Base-by-base conservation (phyloP, 2,329 filamentous ascomycete species). In the Teratosphaeria epicoccoides region DNA sequence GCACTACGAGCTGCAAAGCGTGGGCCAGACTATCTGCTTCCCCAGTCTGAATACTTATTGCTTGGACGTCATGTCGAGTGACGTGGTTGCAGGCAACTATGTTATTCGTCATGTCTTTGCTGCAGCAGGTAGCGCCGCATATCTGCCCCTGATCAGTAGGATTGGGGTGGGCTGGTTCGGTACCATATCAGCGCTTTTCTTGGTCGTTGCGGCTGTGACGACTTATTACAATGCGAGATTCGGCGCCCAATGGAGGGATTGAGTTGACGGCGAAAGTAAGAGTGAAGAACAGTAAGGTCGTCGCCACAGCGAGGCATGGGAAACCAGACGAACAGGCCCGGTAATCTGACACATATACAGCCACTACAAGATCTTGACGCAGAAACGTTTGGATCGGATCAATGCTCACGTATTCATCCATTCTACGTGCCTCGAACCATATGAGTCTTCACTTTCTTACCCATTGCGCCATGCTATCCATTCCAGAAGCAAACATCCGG, bases 161-260 rank as follows among this genome's bases (percentile, higher is more conserved):
- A 84, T 93, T 50, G 87, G 88, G 3, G 82, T 91, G 0, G 88
- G 87, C 0, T 90, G 86, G 85, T 90, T 89, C 65, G 83, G 78
- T 45, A 89, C 86, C 1, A 83, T 89, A 52, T 80, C 76, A 47
- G 78, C 81, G 0, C 51, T 68, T 0, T 84, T 85, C 54, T 62
- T 85, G 47, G 62, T 79, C 1, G 58, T 68, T 2, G 62, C 60
- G 6, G 61, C 79, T 0, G 59, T 63, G 0, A 69, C 69, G 6
- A 47, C 45, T 14, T 55, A 49, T 47, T 24, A 51, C 26, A 52
- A 51, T 22, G 56, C 55, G 2, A 47, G 51, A 43, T 51, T 54
- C 43, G 57, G 56, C 2, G 43, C 33, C 24, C 25, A n/a, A 14
- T 58, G 57, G 57, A 37, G 57, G 24, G 50, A 55, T 23, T 23